Percentiles rank a stretch among this genome's conserved stretches.
phyloP scores from a whole-genome alignment of 2,329 filamentous ascomycete species.

The Pseudohalonectria lignicola region DNA sequence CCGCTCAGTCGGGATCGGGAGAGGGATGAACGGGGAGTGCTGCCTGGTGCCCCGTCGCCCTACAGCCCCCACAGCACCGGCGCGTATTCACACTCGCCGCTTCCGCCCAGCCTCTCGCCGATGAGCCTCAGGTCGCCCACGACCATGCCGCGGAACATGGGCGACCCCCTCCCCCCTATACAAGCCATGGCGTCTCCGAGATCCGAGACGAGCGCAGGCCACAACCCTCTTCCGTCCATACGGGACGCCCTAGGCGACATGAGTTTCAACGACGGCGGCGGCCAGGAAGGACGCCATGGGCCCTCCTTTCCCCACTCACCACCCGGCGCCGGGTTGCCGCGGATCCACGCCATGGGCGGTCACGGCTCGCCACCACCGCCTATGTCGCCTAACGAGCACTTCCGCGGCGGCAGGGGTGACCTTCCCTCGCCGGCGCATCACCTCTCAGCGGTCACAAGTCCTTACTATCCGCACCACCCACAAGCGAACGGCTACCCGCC shows the following conservation, averaged over 20 bases:
- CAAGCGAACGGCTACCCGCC: slow-evolving; percentile 17
- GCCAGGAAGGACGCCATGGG: slow-evolving; percentile 10
- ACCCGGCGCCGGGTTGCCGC: slow-evolving; percentile 13
- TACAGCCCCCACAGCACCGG: slow-evolving; percentile 4
- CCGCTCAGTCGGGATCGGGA: background rate
- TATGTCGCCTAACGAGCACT: slow-evolving; percentile 33
- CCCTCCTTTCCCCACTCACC: background rate
- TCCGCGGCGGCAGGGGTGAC: slow-evolving; percentile 23
- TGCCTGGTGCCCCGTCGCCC: background rate
- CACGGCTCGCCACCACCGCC: slow-evolving; percentile 38
- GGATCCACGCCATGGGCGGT: slow-evolving; percentile 16
- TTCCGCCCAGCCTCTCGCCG: slow-evolving; percentile 8
- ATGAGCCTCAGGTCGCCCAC: slow-evolving; percentile 10
- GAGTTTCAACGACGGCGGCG: slow-evolving; percentile 9
- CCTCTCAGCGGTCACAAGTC: slow-evolving; percentile 26
- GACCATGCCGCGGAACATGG: slow-evolving; percentile 4
- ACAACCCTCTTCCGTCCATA: slow-evolving; percentile 26
- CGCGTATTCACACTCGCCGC: slow-evolving; percentile 6
- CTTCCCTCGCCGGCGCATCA: slow-evolving; percentile 33
- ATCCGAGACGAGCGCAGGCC: slow-evolving; percentile 21
- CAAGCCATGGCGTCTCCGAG: slow-evolving; percentile 23
- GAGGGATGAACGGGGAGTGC: slow-evolving; percentile 1
- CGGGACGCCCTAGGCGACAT: slow-evolving; percentile 22
- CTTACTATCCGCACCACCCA: slow-evolving; percentile 17
- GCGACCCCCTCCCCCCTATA: slow-evolving; percentile 19